phyloP scores from a whole-genome alignment of 352 stramenopile genomes.

The Phytopythium cucurbitacearum region DNA sequence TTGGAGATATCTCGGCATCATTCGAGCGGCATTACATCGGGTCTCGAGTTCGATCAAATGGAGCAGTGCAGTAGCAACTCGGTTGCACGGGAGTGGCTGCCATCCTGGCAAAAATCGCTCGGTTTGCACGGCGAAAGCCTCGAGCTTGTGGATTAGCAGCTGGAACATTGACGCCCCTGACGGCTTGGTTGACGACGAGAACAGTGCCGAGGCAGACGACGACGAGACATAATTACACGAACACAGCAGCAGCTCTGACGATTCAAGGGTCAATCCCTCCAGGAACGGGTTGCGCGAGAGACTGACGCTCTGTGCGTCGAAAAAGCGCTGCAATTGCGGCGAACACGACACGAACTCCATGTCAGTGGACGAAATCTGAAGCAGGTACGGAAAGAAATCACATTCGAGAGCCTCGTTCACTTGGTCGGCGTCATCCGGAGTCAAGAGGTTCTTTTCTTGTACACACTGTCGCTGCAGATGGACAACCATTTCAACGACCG shows the following conservation, averaged over 20 bases:
- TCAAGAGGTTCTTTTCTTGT: not conserved
- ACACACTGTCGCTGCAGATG: conserved; percentile 42
- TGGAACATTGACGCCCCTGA: conserved; percentile 38
- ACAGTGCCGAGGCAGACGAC: conserved; percentile 12
- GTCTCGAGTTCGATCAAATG: conserved; percentile 57
- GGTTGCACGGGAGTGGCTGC: conserved; percentile 49
- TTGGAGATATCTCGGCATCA: conserved; percentile 54
- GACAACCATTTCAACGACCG: conserved; percentile 56
- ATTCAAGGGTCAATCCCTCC: conserved; percentile 60
- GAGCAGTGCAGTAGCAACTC: conserved; percentile 47
- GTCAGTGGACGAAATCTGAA: conserved; percentile 44
- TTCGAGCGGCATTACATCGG: conserved; percentile 36
- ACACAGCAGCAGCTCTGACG: conserved; percentile 63
- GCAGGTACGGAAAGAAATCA: conserved; percentile 42
- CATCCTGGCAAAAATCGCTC: conserved; percentile 34
- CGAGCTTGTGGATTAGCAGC: conserved; percentile 45
- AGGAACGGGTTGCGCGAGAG: conserved; percentile 58
- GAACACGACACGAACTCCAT: conserved; percentile 39
- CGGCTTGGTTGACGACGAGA: conserved; percentile 16
- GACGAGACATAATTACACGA: conserved; percentile 39
- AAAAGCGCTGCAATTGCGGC: conserved; percentile 26
- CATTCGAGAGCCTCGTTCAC: conserved; percentile 24
- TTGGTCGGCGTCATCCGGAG: not conserved
- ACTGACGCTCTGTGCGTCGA: conserved; percentile 39
- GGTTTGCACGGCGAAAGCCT: conserved; percentile 45